These are phyloP conservation scores for Physcomitrellopsis africana DNA, from an alignment of 225 moss, liverwort and hornwort genomes.

Conservation along the genomic window DNA sequence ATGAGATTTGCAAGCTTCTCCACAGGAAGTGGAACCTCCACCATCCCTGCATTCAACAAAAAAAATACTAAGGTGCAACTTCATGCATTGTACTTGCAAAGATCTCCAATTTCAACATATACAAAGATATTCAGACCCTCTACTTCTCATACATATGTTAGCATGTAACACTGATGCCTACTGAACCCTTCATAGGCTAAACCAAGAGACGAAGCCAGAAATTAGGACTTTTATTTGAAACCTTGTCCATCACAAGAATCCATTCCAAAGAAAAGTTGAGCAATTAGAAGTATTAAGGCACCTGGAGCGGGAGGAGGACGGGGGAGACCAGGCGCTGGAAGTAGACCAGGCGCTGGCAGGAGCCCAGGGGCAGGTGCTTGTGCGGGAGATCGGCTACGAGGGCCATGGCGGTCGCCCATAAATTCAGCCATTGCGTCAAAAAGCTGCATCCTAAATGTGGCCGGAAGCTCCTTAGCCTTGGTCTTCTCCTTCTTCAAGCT, in stretches of 20 bases:
- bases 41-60: constrained; percentile 36
- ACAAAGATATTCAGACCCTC: background rate
- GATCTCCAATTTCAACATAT: background rate
- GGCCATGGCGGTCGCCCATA: constrained; percentile 62
- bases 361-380: constrained; percentile 17
- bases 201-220: no score
- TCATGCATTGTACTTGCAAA: background rate
- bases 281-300: background rate
- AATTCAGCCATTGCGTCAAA: constrained; percentile 72
- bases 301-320: constrained; percentile 51
- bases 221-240: background rate
- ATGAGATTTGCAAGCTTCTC: constrained; percentile 58
- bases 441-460: constrained; percentile 64
- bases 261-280: no score
- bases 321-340: constrained; percentile 31
- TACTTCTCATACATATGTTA: constrained; percentile 8
- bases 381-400: constrained; percentile 55
- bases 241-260: background rate
- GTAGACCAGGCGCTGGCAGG: constrained; percentile 21
- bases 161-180: no score
- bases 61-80: background rate
- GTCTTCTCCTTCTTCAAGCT: constrained; percentile 70
- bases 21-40: constrained; percentile 55
- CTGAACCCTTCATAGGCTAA: no score
- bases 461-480: constrained; percentile 67